Conservation (phyloP, 306 rosid genomes). For the Cucurbita maxima region DNA sequence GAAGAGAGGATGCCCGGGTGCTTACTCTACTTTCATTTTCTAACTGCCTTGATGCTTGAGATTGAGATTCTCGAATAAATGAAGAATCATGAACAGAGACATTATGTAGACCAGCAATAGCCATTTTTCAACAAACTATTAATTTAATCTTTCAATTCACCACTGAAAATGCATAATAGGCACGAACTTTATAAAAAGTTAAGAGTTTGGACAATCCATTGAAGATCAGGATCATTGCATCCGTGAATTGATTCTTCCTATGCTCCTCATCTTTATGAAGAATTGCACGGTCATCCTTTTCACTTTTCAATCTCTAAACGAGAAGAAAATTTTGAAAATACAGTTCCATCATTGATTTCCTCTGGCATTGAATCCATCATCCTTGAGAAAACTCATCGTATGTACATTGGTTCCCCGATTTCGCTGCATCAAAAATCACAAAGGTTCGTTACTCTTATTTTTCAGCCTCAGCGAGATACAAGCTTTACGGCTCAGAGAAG, state of each 20-base stretch:
- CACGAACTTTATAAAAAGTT: constrained; percentile 11
- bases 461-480: neutral
- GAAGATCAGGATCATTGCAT: constrained; percentile 20
- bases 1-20: constrained; percentile 49
- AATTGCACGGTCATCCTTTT: neutral
- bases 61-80: constrained; percentile 54
- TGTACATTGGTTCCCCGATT: constrained; percentile 7
- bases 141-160: constrained; percentile 25
- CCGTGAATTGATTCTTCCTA: constrained; percentile 14
- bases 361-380: constrained; percentile 10
- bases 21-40: constrained; percentile 48
- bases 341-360: neutral
- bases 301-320: neutral
- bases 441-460: neutral
- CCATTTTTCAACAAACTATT: constrained; percentile 35
- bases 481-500: neutral
- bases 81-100: constrained; percentile 60
- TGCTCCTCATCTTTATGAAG: constrained; percentile 1
- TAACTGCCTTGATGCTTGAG: constrained; percentile 35
- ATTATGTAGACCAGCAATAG: constrained; percentile 74
- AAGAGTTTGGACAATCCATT: constrained; percentile 20
- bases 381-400: neutral
- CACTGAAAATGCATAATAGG: constrained; percentile 34
- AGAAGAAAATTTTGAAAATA: constrained; percentile 10
- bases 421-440: constrained; percentile 23